Percentiles rank a stretch among this genome's conserved stretches.
phyloP scores from a whole-genome alignment of 495 filamentous ascomycete genomes.

The Halenospora varia region DNA sequence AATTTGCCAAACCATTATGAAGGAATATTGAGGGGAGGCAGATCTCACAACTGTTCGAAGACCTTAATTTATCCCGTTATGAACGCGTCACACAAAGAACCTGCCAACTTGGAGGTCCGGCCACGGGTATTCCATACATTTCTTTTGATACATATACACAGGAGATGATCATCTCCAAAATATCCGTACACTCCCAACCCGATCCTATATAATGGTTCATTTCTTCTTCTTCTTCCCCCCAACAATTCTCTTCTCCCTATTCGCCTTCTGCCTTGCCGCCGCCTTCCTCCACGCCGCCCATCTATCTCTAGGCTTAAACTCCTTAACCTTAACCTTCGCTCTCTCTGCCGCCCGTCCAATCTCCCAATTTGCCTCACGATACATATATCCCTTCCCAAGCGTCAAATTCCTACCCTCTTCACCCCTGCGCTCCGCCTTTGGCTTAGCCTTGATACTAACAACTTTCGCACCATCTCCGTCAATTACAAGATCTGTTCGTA shows the following conservation, averaged over 20 bases:
- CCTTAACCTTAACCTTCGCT: conserved; percentile 46
- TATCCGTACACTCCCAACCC: neutral
- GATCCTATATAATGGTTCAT: neutral
- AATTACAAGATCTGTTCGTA: too few species aligned
- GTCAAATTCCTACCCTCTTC: conserved; percentile 23
- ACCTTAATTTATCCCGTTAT: too few species aligned
- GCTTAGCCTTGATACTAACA: conserved; percentile 31
- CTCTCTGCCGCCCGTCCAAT: conserved; percentile 69
- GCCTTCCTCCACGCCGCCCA: conserved; percentile 62
- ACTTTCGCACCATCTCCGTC: conserved; percentile 30
- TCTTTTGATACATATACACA: neutral
- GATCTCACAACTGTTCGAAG: too few species aligned
- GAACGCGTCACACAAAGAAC: neutral
- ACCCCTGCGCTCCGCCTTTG: conserved; percentile 26
- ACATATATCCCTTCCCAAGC: conserved; percentile 69
- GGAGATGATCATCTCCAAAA: neutral
- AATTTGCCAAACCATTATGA: too few species aligned
- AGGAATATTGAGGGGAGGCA: too few species aligned
- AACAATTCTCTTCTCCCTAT: conserved; percentile 55
- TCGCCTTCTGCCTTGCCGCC: conserved; percentile 44
- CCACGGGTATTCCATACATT: neutral
- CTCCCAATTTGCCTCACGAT: conserved; percentile 78
- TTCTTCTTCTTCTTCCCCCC: conserved; percentile 30
- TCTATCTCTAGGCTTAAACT: conserved; percentile 52
- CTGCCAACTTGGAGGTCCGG: neutral